These are phyloP conservation scores for Sugiyamaella castrensis DNA, from an alignment of 1,139 yeast genomes.

Conservation along the genomic window DNA sequence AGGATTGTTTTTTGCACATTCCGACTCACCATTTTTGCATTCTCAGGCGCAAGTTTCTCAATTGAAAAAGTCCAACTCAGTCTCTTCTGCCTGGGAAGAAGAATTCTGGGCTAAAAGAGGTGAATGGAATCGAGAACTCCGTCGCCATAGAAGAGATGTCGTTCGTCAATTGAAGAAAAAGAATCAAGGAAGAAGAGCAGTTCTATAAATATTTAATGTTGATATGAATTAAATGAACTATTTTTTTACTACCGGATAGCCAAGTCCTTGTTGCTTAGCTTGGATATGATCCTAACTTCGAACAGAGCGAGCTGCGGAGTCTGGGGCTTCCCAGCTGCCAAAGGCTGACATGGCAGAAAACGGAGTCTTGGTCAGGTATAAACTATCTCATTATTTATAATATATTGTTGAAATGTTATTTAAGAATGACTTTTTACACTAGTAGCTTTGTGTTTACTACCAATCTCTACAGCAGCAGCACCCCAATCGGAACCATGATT, in stretches of 20 bases:
- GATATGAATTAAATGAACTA: too few relatives aligned
- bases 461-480: constrained; percentile 98
- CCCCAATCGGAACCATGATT: constrained; percentile 99
- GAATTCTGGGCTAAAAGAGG: constrained; percentile 86
- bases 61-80: constrained; percentile 38
- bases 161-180: constrained; percentile 53
- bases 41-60: constrained; percentile 79
- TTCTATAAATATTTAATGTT: neutral
- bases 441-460: constrained; percentile 24
- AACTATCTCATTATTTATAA: constrained; percentile 2
- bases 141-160: constrained; percentile 72
- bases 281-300: too few relatives aligned
- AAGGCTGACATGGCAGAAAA: neutral
- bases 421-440: too few relatives aligned
- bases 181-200: constrained; percentile 17
- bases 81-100: constrained; percentile 58
- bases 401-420: too few relatives aligned
- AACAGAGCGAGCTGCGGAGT: neutral
- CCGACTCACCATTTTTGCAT: constrained; percentile 77
- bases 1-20: constrained; percentile 79
- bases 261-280: too few relatives aligned
- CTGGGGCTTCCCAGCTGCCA: neutral
- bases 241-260: too few relatives aligned
- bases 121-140: constrained; percentile 71
- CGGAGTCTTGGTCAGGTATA: neutral